Base-by-base conservation (phyloP, 768 basidiomycete genomes). In the Cystobasidium tubakii region DNA sequence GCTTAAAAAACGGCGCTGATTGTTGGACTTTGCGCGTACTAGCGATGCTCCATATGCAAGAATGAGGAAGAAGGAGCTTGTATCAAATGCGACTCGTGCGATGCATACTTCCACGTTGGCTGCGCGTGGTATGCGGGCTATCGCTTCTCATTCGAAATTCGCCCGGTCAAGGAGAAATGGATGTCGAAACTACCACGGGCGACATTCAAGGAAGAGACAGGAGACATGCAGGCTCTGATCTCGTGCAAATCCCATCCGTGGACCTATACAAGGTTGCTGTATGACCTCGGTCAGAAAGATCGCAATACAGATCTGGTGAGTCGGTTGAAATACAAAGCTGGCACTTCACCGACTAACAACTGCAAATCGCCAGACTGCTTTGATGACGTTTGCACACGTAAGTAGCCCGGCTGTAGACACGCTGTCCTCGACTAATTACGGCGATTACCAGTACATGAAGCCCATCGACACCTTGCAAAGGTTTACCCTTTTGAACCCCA, bases 121-220 rank as follows among this genome's bases (percentile, higher is more conserved):
- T 99, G 96, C 80, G 96, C 92, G 23, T 97, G 91, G 90, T 86
- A 84, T 66, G 84, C 87, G 46, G 89, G 89, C 0, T 87, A 89
- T 82, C 88, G 84, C 76, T 93, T 98, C 77, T 93, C 91, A 33
- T 96, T 99, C 81, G 94, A 98, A 82, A 86, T 98, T 46, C 31
- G 33, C 2, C 55, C 53, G 15, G 29, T 71, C 54, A n/a, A 25
- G 17, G 21, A 55, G 29, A n/a, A 55, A 27, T 53, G 29, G 53
- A 57, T 27, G 31, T 13, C 69, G n/a, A 71, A 17, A n/a, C 55
- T 27, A 19, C 69, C 43, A 23, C 2, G 25, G 9, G 50, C 69
- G 6, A n/a, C 54, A 31, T 65, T 60, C 44, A 71, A 71, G 42
- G 54, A 27, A 19, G 69, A 71, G 42, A 44, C 21, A 1, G 69